Evolutionary conservation across 1,284 basidiomycete species (phyloP).

Genomic region (Boletus semigastroideus): DNA sequence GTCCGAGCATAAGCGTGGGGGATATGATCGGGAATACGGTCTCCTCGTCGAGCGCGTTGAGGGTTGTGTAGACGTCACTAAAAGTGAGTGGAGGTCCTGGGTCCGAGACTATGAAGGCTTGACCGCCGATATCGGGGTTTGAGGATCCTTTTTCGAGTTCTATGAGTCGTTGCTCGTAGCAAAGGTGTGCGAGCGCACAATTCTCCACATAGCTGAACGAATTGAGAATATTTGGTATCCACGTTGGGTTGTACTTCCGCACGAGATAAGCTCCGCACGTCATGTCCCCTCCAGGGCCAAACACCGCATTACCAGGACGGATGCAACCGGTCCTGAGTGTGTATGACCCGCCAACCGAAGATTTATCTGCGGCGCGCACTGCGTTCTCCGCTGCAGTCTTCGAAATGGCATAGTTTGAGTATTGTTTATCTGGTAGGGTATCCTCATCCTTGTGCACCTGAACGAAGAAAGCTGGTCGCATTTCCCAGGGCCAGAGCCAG

Average conservation of each 20-base stretch:
- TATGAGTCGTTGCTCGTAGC: slow-evolving; percentile 67
- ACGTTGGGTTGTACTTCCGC: slow-evolving; percentile 58
- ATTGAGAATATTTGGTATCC: slow-evolving; percentile 56
- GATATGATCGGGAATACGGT: slow-evolving; percentile 53
- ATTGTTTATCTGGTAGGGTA: slow-evolving; percentile 49
- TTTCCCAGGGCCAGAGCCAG: slow-evolving; percentile 71
- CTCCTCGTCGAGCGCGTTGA: slow-evolving; percentile 51
- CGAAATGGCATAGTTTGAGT: slow-evolving; percentile 68
- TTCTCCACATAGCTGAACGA: slow-evolving; percentile 75
- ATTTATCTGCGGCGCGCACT: slow-evolving; percentile 55
- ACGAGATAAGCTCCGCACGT: slow-evolving; percentile 60
- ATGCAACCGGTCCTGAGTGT: slow-evolving; percentile 65
- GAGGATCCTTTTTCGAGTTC: slow-evolving; percentile 40
- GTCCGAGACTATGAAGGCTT: slow-evolving; percentile 64
- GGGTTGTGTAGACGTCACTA: slow-evolving; percentile 55
- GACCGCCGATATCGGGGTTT: slow-evolving; percentile 67
- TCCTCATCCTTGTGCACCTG: slow-evolving; percentile 62
- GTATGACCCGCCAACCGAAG: slow-evolving; percentile 32
- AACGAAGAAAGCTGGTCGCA: slow-evolving; percentile 49
- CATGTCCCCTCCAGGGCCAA: slow-evolving; percentile 71
- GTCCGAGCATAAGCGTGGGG: slow-evolving; percentile 50
- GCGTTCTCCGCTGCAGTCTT: slow-evolving; percentile 54
- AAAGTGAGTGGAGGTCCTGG: slow-evolving; percentile 59
- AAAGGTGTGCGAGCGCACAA: slow-evolving; percentile 64
- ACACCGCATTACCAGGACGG: slow-evolving; percentile 73